These are phyloP conservation scores for Apiospora kogelbergensis DNA, from an alignment of 2,329 filamentous ascomycete genomes.

Conservation along the genomic window DNA sequence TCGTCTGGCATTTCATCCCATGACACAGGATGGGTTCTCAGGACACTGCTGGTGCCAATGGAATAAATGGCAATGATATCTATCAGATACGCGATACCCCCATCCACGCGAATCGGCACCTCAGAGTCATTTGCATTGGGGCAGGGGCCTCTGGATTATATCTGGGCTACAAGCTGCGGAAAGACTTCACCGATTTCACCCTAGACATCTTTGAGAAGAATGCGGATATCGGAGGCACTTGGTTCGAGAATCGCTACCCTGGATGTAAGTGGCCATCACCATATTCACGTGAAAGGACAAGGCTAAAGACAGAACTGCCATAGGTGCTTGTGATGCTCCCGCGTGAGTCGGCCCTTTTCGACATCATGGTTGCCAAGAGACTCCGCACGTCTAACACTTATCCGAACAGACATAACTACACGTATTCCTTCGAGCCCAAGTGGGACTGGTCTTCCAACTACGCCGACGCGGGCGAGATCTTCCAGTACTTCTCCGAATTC, in stretches of 20 bases:
- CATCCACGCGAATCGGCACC: conserved; percentile 19
- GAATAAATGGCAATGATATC: background rate
- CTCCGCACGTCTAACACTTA: background rate
- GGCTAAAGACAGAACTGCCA: background rate
- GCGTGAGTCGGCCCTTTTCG: background rate
- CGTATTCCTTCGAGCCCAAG: conserved; percentile 18
- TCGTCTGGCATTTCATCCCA: too few relatives aligned
- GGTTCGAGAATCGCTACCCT: conserved; percentile 60
- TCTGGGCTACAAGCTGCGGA: conserved; percentile 43
- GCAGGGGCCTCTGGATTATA: conserved; percentile 47
- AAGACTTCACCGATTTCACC: conserved; percentile 42
- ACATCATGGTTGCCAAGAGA: too few relatives aligned
- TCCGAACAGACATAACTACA: conserved; percentile 14
- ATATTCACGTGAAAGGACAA: rapidly evolving
- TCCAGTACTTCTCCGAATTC: conserved; percentile 15
- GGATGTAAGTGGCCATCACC: conserved; percentile 45
- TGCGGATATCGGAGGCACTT: conserved; percentile 54
- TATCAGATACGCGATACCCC: background rate
- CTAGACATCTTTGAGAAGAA: conserved; percentile 58
- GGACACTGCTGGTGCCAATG: background rate
- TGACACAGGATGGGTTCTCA: background rate
- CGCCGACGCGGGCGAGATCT: conserved; percentile 16
- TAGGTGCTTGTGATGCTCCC: background rate
- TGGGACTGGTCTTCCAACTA: conserved; percentile 19
- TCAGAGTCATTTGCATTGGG: conserved; percentile 45